Base-by-base conservation (phyloP, 768 basidiomycete genomes). In the Steccherinum ochraceum region DNA sequence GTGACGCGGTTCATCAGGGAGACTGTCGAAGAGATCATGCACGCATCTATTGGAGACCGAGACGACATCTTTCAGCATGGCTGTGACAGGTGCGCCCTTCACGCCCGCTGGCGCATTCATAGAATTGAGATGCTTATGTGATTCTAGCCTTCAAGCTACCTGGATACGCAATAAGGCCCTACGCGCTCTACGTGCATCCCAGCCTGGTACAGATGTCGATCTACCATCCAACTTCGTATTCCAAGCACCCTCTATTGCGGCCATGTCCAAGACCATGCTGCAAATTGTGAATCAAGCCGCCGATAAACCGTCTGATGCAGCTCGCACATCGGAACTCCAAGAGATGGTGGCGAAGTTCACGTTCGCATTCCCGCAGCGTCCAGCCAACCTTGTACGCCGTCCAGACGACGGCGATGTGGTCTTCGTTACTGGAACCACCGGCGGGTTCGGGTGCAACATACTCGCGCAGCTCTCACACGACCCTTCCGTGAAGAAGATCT, bases 351-450 rank as follows among this genome's bases (percentile, higher is more conserved):
- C 21, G n/a, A 19, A 30, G 12, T 51, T 25, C 25, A 51, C 50
- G 3, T 12, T 42, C 10, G 4, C 4, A 11, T 51, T 51, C 27
- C 42, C 50, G 26, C n/a, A 30, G 13, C 30, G 48, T 11, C 19
- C 10, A 2, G 16, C 12, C 1, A 11, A 1, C 1, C 24, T 25
- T 4, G 5, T 3, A 12, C 39, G 51, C 11, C 55, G 42, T 24
- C 48, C 1, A 30, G 12, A 10, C 12, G 12, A 3, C 10, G 48
- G 46, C 5, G 61, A 66, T 25, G 63, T 58, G 23, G 60, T 72
- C 0, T 53, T 72, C 12, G 30, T 72, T 18, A 73, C 71, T 0
- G 71, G 72, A 0, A 65, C 57, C 18, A 73, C 71, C 2, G 71
- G 71, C 2, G 59, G 58, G 11, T 56, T 74, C 7, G 72, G 72